These are phyloP conservation scores for Claviceps lovelessii DNA, from an alignment of 2,329 filamentous ascomycete species.

Conservation along the genomic window DNA sequence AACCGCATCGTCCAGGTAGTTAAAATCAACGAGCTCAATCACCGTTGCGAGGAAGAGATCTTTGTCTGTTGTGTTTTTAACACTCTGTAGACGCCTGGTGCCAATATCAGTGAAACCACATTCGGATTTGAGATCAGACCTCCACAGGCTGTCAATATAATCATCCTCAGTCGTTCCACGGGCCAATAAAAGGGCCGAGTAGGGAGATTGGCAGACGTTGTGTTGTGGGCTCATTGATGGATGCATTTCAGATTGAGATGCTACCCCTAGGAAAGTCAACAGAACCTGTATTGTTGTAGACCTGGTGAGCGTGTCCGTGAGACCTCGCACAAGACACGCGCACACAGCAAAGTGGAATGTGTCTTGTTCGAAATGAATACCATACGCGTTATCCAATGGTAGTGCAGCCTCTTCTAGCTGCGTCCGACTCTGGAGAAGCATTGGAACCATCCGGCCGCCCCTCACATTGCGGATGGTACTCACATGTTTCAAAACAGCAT, in stretches of 20 bases:
- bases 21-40: constrained; percentile 52
- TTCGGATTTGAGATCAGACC: constrained; percentile 36
- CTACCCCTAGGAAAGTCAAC: constrained; percentile 40
- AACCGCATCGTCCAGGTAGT: constrained; percentile 46
- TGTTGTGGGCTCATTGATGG: constrained; percentile 5
- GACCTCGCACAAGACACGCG: constrained; percentile 47
- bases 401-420: constrained; percentile 48
- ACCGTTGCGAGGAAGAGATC: constrained; percentile 49
- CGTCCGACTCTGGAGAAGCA: constrained; percentile 45
- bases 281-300: constrained; percentile 44
- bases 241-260: constrained; percentile 10
- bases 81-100: constrained; percentile 14
- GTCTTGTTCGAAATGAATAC: constrained; percentile 48
- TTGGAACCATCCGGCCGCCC: constrained; percentile 42
- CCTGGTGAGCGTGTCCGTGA: constrained; percentile 48
- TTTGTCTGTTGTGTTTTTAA: constrained; percentile 40
- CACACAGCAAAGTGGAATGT: constrained; percentile 55
- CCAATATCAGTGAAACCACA: constrained; percentile 15
- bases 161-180: constrained; percentile 44
- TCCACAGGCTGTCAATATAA: constrained; percentile 47
- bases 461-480: constrained; percentile 45
- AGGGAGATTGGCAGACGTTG: constrained; percentile 32
- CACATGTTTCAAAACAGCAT: constrained; percentile 50
- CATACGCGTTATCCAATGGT: constrained; percentile 49
- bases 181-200: constrained; percentile 45